Evolutionary conservation across 805 yeast species (phyloP), one percentile per base, ranked within the genome.

Genomic region (Kuraishia molischiana): DNA sequence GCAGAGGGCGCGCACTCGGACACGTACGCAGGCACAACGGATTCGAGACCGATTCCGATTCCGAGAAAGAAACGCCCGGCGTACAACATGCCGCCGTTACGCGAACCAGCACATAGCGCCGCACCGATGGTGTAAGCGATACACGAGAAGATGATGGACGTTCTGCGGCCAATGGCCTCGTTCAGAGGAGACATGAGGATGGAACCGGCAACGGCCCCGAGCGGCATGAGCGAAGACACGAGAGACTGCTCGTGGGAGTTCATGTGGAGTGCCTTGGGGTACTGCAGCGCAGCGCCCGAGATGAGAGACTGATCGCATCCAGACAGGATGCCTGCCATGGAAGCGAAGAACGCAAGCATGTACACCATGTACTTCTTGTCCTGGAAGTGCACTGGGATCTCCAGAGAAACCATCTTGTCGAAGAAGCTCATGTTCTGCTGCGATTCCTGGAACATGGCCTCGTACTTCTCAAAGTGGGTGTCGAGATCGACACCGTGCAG

Each of bases 271-370:
- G 61, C 64, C 2, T 53, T 52, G 13, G 58, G 61, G 68, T 77
- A 67, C 18, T 72, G 71, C 38, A 72, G 61, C 24, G 66, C 60
- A 3, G 85, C 85, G 51, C 84, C 85, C 20, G 77, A 67, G 41
- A 78, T 78, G 30, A 77, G 64, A 15, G 81, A 74, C 61, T 78
- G 85, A 56, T 78, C 85, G 34, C 77, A 57, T 45, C 85, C 85
- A 11, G 82, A 74, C 37, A 78, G 67, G 39, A 77, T 52, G 38
- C 85, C 85, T 21, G 79, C 83, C 41, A 72, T 66, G 4, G 81
- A 69, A 4, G 82, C 79, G 46, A 77, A 76, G 13, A 50, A 52
- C 17, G 79, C 84, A 35, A 77, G 57, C 45, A 71, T 55, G 39
- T 54, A 52, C 20, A 67, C 71, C 66, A 73, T 69, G 49, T 67